Base-by-base conservation (phyloP, 2,329 filamentous ascomycete species). In the Mariannaea sp. region DNA sequence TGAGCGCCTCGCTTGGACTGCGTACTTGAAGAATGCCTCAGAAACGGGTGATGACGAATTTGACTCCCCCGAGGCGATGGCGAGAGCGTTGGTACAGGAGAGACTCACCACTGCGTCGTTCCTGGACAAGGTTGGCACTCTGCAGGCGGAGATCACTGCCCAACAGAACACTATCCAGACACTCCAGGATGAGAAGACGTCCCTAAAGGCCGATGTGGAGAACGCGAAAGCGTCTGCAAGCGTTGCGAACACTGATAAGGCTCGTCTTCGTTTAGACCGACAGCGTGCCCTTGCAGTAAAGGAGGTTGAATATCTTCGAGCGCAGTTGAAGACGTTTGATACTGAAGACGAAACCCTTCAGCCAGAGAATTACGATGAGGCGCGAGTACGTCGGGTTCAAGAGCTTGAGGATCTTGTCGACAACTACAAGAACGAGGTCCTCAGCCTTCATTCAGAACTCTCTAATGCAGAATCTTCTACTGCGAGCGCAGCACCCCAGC, bases 231-330 rank as follows among this genome's bases (percentile, higher is more conserved):
- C 75, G 3, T 72, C 76, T 1, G 74, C 74, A 22, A 76, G 70
- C 4, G 73, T 77, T 5, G 67, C 73, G 1, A 79, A 75, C 16
- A 76, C 78, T 13, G 88, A 90, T 65, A 88, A 92, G 72, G 81
- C 83, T 1, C 86, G 85, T 36, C 77, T 88, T 47, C 84, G 94
- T 26, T 76, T 97, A 0, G 93, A 99, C 65, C 82, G 94, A 53
- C 93, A 97, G 69, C 89, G 90, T 53, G 84, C 82, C 1, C 80
- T 99, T 7, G 91, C 92, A 0, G 80, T 91, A 19, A 97, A 97
- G 68, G 95, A 99, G 70, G 90, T 94, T 1, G 92, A 97, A 62
- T 96, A 96, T 69, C 81, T 99, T 6, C 89, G 94, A 17, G 93
- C 91, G 0, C 94, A 99, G 71, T 80, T 97, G 49, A 92, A 92